Base-by-base conservation (phyloP, 192 early-diverging fungal genomes). In the Glomus cerebriforme region DNA sequence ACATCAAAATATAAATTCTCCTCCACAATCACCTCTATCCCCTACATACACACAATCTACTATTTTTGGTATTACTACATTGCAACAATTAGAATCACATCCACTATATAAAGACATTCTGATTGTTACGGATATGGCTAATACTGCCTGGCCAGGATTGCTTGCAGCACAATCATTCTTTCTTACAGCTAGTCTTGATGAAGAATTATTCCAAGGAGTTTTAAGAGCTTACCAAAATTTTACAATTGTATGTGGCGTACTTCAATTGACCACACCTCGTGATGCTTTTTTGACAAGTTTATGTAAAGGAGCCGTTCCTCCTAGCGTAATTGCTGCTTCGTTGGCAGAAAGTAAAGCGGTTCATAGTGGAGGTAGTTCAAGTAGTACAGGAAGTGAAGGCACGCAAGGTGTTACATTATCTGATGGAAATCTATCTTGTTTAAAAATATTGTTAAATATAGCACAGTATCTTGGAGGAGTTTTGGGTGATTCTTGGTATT, bases 221-320 rank as follows among this genome's bases (percentile, higher is more conserved):
- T 83, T 97, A 79, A 86, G 89, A 0, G 86, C 94, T 0, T 93
- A 91, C 77, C 91, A 91, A 70, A 89, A 89, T 73, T 92, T 95
- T 67, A 94, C 92, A 1, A 91, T 89, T 29, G 89, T 96, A 0
- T 89, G 95, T 58, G 96, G 95, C 19, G 90, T 95, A 13, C 82
- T 97, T 32, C 92, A 91, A 6, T 85, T 98, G 15, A 84, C 80
- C 7, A 90, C 92, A 26, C 92, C 95, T 24, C 90, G 97, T 22
- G 94, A 99, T 84, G 92, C 94, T 2, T 92, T 98, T 76, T 73
- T 99, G 59, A 88, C 92, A 2, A 88, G 91, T 47, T 87, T 98
- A n/a, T 97, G 95, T 79, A 93, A 94, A 77, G 88, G 88, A 62
- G 89, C 92, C n/a, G 81, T 97, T 29, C 96, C 97, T 8, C 77